Evolutionary conservation across 2,329 filamentous ascomycete genomes (phyloP).

Genomic region (Aspergillus fischeri): DNA sequence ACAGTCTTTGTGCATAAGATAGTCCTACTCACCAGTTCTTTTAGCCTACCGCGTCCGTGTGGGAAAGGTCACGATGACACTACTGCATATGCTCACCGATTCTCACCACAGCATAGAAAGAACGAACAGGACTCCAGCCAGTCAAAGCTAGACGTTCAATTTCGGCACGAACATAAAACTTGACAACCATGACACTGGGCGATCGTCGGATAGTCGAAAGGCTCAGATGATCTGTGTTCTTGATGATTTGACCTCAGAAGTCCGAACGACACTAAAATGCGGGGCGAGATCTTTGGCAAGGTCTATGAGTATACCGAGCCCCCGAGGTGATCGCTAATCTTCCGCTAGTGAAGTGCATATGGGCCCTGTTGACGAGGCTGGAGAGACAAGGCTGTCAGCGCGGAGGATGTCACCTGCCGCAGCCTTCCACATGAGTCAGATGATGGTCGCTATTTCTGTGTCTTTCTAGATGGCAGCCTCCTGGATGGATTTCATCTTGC

Average conservation of each 20-base stretch:
- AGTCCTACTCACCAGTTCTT: not conserved
- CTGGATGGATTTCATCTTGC: not conserved
- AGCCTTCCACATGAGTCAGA: slow-evolving; percentile 7
- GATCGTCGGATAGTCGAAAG: not conserved
- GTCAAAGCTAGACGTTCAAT: not conserved
- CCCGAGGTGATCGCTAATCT: not conserved
- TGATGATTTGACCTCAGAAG: not conserved
- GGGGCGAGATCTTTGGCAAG: not conserved
- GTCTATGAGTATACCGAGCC: not conserved
- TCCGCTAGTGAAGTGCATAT: not conserved
- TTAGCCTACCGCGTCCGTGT: not conserved
- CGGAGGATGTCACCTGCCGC: slow-evolving; percentile 12
- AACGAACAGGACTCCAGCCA: not conserved
- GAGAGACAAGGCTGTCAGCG: slow-evolving; percentile 4
- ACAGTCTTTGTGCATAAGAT: not conserved
- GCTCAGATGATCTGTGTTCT: not conserved
- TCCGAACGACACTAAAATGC: not conserved
- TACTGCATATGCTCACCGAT: not conserved
- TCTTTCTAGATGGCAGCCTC: not conserved
- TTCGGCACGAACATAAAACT: not conserved
- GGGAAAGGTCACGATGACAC: not conserved
- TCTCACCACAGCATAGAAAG: not conserved
- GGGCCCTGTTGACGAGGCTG: slow-evolving; percentile 4
- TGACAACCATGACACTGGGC: not conserved
- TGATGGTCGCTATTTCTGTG: slow-evolving; percentile 3